Percentiles rank a stretch among this genome's conserved stretches.
phyloP scores from a whole-genome alignment of 306 rosid genomes.

The Adenanthera pavonina region DNA sequence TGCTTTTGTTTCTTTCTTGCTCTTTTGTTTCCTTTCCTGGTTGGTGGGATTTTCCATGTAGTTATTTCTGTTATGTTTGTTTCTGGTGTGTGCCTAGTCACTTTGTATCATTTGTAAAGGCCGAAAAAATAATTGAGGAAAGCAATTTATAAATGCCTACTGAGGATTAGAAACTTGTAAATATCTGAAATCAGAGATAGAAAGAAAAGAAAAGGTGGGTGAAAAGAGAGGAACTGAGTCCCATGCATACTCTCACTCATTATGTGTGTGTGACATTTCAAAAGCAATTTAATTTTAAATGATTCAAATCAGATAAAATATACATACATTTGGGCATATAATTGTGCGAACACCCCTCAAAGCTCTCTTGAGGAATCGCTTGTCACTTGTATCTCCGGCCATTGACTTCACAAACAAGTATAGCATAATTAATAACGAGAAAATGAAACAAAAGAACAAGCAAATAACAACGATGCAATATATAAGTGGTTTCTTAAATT shows the following conservation, averaged over 20 bases:
- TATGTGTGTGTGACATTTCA: background rate
- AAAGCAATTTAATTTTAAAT: background rate
- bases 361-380: constrained; percentile 68
- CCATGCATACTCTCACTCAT: background rate
- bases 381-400: constrained; percentile 72
- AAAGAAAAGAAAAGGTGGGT: too few relatives aligned
- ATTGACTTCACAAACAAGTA: constrained; percentile 62
- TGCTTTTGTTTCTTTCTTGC: background rate
- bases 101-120: background rate
- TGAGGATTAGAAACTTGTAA: background rate
- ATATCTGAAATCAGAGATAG: too few relatives aligned
- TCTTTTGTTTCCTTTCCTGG: background rate
- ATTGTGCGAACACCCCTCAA: constrained; percentile 81
- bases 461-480: constrained; percentile 7
- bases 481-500: constrained; percentile 28
- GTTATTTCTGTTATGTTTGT: background rate
- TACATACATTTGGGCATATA: constrained; percentile 85
- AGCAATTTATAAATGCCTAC: constrained; percentile 14
- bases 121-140: background rate
- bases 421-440: constrained; percentile 38
- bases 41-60: background rate
- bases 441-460: constrained; percentile 13
- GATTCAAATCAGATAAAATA: constrained; percentile 3
- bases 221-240: too few relatives aligned
- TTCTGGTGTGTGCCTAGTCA: background rate